Percentiles rank a stretch among this genome's conserved stretches.
These are phyloP conservation scores for Plenodomus biglobosus DNA, from an alignment of 2,329 filamentous ascomycete species.

Conservation along the genomic window DNA sequence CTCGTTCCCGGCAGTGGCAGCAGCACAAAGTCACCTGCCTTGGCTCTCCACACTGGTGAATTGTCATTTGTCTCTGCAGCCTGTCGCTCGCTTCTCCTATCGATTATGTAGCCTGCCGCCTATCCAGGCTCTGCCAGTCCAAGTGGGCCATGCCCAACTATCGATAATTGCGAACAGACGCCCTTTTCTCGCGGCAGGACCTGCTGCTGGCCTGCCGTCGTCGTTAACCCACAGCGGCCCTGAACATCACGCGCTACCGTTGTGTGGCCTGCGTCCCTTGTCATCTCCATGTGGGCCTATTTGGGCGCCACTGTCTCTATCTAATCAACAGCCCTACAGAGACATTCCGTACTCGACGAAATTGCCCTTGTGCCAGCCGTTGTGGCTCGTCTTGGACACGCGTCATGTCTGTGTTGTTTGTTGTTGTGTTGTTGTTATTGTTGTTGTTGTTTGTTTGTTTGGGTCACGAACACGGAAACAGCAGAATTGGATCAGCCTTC, in stretches of 20 bases:
- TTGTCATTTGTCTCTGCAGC: constrained; percentile 30
- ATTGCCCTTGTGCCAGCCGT: background rate
- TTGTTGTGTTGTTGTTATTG: background rate
- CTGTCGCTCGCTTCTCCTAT: constrained; percentile 17
- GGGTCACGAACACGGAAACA: background rate
- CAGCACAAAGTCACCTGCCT: constrained; percentile 7
- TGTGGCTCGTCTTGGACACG: background rate
- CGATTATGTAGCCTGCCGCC: constrained; percentile 11
- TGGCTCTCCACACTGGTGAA: constrained; percentile 39
- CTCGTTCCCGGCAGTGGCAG: constrained; percentile 17
- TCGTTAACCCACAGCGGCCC: background rate
- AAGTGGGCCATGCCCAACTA: constrained; percentile 2
- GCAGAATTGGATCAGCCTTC: background rate
- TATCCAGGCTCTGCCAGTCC: constrained; percentile 13
- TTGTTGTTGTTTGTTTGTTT: background rate
- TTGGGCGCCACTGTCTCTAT: background rate
- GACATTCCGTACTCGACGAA: background rate
- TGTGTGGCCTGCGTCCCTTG: background rate
- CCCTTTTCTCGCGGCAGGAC: background rate
- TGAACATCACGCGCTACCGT: background rate
- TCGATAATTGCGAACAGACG: background rate
- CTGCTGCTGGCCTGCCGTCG: background rate
- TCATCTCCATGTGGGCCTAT: background rate
- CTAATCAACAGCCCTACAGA: background rate
- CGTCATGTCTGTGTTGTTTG: background rate